A percentile compares a stretch with the other conserved stretches of the same genome.
Evolutionary conservation across 495 filamentous ascomycete genomes (phyloP).

Genomic region (Pseudomonodictys pantanalensis): DNA sequence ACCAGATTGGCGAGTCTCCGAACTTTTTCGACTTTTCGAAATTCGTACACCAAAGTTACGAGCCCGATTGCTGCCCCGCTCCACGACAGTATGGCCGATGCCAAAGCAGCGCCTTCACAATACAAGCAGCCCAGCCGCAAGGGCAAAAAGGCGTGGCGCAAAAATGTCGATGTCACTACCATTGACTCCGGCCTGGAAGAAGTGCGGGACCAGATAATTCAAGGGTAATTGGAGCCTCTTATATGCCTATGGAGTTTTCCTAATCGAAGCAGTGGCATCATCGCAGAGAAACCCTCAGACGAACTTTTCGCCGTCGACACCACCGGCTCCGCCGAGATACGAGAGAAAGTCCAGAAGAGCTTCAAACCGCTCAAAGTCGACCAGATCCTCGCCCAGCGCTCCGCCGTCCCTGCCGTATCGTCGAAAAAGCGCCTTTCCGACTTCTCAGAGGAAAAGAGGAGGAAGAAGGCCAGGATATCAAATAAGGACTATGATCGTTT

Average conservation of each 20-base stretch:
- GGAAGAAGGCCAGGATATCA: slow-evolving; percentile 73
- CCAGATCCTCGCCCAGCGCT: slow-evolving; percentile 83
- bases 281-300: slow-evolving; percentile 72
- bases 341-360: slow-evolving; percentile 58
- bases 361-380: slow-evolving; percentile 80
- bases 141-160: slow-evolving; percentile 97
- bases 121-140: slow-evolving; percentile 87
- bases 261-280: slow-evolving; percentile 60
- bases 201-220: slow-evolving; percentile 81
- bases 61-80: background rate
- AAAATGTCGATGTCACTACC: slow-evolving; percentile 90
- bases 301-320: slow-evolving; percentile 83
- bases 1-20: background rate
- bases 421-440: slow-evolving; percentile 74
- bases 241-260: background rate
- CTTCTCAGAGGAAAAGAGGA: slow-evolving; percentile 58
- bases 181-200: slow-evolving; percentile 78
- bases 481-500: slow-evolving; percentile 76
- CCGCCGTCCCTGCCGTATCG: slow-evolving; percentile 72
- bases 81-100: slow-evolving; percentile 30
- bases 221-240: slow-evolving; percentile 61
- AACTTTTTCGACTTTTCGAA: slow-evolving; percentile 3
- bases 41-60: background rate
- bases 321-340: slow-evolving; percentile 60
- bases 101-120: slow-evolving; percentile 50